Evolutionary conservation across 2,329 filamentous ascomycete species (phyloP).

Genomic region (Aureobasidium mangrovei): DNA sequence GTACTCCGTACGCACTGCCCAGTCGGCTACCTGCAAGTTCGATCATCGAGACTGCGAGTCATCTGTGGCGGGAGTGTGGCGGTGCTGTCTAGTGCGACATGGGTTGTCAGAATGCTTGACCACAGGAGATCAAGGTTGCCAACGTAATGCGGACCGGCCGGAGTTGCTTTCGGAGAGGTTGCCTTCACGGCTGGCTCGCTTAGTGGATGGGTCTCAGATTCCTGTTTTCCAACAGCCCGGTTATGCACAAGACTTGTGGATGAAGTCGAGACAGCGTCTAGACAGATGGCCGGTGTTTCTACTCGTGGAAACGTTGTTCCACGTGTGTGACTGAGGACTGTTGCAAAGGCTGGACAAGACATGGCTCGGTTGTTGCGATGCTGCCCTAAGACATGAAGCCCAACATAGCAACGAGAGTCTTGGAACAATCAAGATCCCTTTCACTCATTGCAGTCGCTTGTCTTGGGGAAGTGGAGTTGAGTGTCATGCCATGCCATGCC

Average conservation of each 20-base stretch:
- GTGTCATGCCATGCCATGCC: too few relatives aligned
- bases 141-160: not conserved
- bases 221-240: not conserved
- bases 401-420: too few relatives aligned
- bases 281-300: not conserved
- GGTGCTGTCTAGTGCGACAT: not conserved
- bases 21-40: not conserved
- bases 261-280: not conserved
- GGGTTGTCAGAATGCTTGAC: not conserved
- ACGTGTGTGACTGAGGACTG: not conserved
- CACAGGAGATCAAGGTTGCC: not conserved
- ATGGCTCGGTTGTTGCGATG: too few relatives aligned
- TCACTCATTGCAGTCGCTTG: too few relatives aligned
- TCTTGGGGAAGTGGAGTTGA: too few relatives aligned
- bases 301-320: not conserved
- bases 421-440: too few relatives aligned
- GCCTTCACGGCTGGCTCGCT: not conserved
- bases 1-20: conserved; percentile 2
- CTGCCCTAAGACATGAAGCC: too few relatives aligned
- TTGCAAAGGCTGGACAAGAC: too few relatives aligned
- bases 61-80: not conserved
- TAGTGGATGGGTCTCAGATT: not conserved
- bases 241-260: not conserved
- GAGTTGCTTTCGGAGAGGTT: not conserved
- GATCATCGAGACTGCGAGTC: not conserved